Evolutionary conservation across 164 flowering plant genomes (phyloP), one percentile per base, ranked within the genome.

Genomic region (Dillenia suffruticosa): DNA sequence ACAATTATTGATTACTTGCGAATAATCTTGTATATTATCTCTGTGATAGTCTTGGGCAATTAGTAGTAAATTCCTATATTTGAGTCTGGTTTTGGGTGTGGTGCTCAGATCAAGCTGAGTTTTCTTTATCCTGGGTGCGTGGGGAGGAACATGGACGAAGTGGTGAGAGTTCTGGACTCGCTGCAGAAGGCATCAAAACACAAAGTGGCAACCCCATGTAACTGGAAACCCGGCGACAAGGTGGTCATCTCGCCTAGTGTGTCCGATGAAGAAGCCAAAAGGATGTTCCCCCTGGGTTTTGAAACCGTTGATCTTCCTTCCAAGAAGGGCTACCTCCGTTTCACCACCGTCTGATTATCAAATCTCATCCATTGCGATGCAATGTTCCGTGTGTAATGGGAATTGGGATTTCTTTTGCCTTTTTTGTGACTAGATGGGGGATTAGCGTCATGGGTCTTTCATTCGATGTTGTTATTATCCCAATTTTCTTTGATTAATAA

Each of bases 71-170:
- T 58, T n/a, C 26, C n/a, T 24, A 44, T 7, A 10, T 22, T 49
- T 32, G 40, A 19, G 9, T 52, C 14, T 5, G 22, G 55, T 17
- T 7, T 9, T 15, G 1, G 40, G 43, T 5, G 49, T 32, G 2
- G 10, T 12, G 51, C 15, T 57, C 44, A 79, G 90, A 73, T 92
- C 5, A 89, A 87, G 80, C 69, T 90, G 79, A 90, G 98, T 70
- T 84, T 90, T 54, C 80, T 90, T 17, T 90, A 90, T 68, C 94
- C 98, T 10, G 88, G 83, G 0, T 68, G 74, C 44, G 87, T 92
- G 0, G 98, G 98, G 46, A 56, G 97, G 47, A 90, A 88, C 86
- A 82, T 90, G 80, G 97, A 93, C 9, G 97, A 93, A 60, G 87
- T 87, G 63, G n/a, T 88, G 69, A 82, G 98, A 77, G 94, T 66